Evolutionary conservation across 78 protist species (phyloP), one percentile per base, ranked within the genome.

Genomic region (Emiliania huxleyi): DNA sequence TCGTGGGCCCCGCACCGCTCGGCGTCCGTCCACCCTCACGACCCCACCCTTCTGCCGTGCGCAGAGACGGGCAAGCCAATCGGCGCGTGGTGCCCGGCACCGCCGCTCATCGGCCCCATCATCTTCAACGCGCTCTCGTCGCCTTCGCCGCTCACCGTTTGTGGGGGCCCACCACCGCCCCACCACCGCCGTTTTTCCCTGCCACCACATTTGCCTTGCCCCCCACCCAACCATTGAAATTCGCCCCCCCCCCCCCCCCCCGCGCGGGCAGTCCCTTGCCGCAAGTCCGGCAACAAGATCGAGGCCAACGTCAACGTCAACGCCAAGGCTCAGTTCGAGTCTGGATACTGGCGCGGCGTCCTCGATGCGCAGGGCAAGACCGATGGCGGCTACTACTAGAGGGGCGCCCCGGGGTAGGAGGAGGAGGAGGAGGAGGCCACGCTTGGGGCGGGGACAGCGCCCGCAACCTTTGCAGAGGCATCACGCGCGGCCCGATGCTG

Each of bases 281-380:
- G 87, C 89, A 69, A 75, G 83, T 43, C 2, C 77, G 93, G 93
- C 25, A 90, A 56, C 52, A 38, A 37, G 42, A 37, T 91, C 25
- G 55, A 91, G 93, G 93, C 49, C n/a, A 45, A 52, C 46, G 33
- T 91, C 25, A 81, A 91, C 90, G 90, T 91, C 19, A 49, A 91
- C 79, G 93, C 93, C 48, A 79, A 79, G 89, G 55, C 35, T 4
- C 75, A 45, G 35, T 91, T 79, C 90, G 93, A 91, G 42, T 35
- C 56, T 69, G 6, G 23, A 29, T 91, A 77, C 90, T 91, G 93
- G 93, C 84, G 83, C 38, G 93, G 93, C 40, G 42, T 91, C 90
- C 90, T 91, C 37, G 93, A 91, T 55, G 89, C 93, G 11, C 93
- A 91, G 93, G 93, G 93, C 93, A 91, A 91, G 90, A 90, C 48